phyloP scores from a whole-genome alignment of 108 stramenopile species.

The Bacterosira constricta region DNA sequence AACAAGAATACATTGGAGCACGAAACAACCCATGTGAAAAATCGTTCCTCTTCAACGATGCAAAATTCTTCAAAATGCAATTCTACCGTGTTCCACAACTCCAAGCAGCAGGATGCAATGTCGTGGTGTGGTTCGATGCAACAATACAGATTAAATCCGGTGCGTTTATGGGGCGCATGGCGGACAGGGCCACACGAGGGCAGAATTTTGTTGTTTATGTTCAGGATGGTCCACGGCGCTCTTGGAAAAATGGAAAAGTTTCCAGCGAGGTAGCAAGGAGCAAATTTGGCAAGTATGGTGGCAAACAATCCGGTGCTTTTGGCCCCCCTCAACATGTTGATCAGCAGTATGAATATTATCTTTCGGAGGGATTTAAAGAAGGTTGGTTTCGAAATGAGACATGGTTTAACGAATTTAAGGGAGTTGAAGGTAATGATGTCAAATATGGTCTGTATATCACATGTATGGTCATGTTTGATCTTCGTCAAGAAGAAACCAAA shows the following conservation, averaged over 20 bases:
- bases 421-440: background rate
- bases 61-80: slow-evolving; percentile 7
- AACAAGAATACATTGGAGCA: background rate
- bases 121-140: background rate
- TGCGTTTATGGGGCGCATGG: background rate
- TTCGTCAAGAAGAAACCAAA: background rate
- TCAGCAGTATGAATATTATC: background rate
- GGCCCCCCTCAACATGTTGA: background rate
- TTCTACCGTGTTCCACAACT: background rate
- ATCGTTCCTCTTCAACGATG: slow-evolving; percentile 1
- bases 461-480: slow-evolving; percentile 11
- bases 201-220: slow-evolving; percentile 1
- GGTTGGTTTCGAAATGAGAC: background rate
- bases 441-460: background rate
- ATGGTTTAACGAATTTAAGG: slow-evolving; percentile 1
- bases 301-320: background rate
- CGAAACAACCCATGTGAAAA: background rate
- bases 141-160: background rate
- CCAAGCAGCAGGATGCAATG: background rate
- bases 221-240: background rate
- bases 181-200: background rate
- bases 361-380: background rate
- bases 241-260: background rate
- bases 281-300: background rate
- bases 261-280: background rate